Evolutionary conservation across 176 grass and related monocot genomes (phyloP), one percentile per base, ranked within the genome.

Genomic region (Juncus effusus): DNA sequence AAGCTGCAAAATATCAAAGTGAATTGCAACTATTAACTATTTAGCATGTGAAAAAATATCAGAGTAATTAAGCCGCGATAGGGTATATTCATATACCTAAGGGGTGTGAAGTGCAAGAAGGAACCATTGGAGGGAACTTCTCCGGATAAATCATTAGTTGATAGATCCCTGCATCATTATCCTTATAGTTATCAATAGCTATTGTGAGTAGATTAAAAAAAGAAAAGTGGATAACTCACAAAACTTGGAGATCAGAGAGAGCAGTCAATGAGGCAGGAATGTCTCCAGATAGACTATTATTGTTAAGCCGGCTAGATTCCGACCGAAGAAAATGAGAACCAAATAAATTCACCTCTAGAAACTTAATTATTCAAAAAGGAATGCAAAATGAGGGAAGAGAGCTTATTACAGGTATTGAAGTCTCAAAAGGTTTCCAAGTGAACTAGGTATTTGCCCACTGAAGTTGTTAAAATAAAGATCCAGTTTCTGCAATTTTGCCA

Each of bases 401-500:
- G 65, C 47, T 7, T 76, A 77, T 77, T 91, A 91, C 88, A 91
- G 74, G 59, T 86, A 91, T 10, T 83, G 77, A 52, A 91, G 80
- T 67, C 87, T 87, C 61, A 38, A 44, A 42, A 91, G 69, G 40
- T 78, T 78, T 3, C 88, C 88, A 56, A 91, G 64, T 19, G 66
- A 66, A 62, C 67, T 80, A 70, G 88, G 88, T 62, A 91, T 87
- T 39, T 0, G 4, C 40, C 76, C 77, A 59, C 60, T 83, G 54
- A 91, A 84, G 6, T 56, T 73, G 64, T 91, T 91, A 53, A 87
- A 75, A 36, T 91, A 91, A 11, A 91, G 80, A 81, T 91, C 88
- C 88, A 91, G 81, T 78, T 80, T 91, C 57, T 83, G 77, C 51
- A 91, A 72, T 59, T 80, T 90, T 67, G 77, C 83, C 40, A 91